Conservation (phyloP, 257 asterid species). For the Lantana camara region DNA sequence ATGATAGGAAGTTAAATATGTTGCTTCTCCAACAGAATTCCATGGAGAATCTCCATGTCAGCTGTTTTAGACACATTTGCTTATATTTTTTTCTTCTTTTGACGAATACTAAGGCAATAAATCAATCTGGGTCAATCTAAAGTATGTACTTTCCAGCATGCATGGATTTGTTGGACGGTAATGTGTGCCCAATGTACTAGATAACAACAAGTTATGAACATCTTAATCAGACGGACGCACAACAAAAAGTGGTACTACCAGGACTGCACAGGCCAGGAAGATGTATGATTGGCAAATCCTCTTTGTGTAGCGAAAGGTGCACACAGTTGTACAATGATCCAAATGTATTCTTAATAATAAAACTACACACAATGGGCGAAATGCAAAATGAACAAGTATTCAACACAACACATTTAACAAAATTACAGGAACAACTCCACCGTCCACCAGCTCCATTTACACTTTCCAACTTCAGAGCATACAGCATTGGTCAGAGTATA, state of each 20-base stretch:
- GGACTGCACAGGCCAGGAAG: neutral
- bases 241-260: neutral
- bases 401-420: neutral
- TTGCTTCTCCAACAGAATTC: neutral
- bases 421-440: too few species aligned
- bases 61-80: neutral
- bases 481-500: neutral
- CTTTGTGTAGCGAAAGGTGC: neutral
- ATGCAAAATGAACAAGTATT: constrained; percentile 2
- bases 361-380: neutral
- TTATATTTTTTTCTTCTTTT: neutral
- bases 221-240: neutral
- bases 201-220: neutral
- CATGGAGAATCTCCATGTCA: neutral
- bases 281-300: neutral
- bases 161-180: neutral
- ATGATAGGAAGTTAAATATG: neutral
- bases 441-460: neutral
- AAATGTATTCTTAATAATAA: neutral
- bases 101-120: neutral
- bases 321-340: neutral
- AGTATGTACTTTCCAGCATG: neutral
- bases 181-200: neutral
- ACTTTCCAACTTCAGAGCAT: neutral
- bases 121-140: neutral